Evolutionary conservation across 106 monocot species (phyloP), one percentile per base, ranked within the genome.

Genomic region (Dendrobium officinale): DNA sequence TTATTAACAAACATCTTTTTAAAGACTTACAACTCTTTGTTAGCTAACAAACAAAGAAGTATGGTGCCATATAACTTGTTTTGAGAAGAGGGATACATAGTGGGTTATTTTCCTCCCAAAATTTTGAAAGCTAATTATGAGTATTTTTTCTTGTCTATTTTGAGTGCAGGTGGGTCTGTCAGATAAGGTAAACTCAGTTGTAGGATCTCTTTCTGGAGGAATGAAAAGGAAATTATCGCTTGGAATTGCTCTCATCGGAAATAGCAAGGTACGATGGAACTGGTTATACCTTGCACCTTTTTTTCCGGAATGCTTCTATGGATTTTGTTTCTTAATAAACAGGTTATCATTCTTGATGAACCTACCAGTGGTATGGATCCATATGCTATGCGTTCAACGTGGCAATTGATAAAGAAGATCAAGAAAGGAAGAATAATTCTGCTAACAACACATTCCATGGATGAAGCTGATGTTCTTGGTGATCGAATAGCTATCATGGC

Each of bases 351-450:
- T 85, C 87, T 95, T 86, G 95, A 95, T 88, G 95, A 95, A 83
- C 95, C 95, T 80, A 96, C 96, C 37, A 96, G 93, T 88, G 96
- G 96, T 44, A 96, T 96, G 96, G 96, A 96, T 90, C 96, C 96
- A 84, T 93, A 93, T 78, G 91, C 96, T 58, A 93, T 91, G 93
- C 87, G 89, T 51, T 93, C 93, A 42, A 93, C 89, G 41, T 96
- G 96, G 96, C 93, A 96, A 80, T 77, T 96, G 67, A 93, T 96
- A 87, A 93, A 93, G 80, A 91, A 85, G 75, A 90, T 89, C 16
- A 96, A 88, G 83, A 96, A 91, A 78, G 93, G 91, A 3, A 81
- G 96, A 79, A 87, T 93, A 33, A 79, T 96, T 56, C 87, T 96
- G 77, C 81, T 96, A 77, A 96, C 96, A 79, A 96, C 96, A 78